phyloP scores from a whole-genome alignment of 2,329 filamentous ascomycete species.

The Cercospora sp. region DNA sequence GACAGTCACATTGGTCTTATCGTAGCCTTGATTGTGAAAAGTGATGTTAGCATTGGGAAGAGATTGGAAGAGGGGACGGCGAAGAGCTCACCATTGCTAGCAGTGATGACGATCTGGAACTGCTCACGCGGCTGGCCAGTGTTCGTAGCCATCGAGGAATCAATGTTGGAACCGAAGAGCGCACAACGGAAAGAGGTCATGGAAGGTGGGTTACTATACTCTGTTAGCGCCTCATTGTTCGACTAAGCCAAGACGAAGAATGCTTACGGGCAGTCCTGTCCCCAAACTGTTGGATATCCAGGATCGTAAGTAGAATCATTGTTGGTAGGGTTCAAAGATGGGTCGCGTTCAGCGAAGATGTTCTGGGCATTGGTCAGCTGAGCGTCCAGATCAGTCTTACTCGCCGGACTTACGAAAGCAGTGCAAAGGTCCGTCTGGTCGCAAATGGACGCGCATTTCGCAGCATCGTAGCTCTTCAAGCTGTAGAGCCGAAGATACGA shows the following conservation, averaged over 20 bases:
- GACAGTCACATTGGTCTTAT: constrained; percentile 29
- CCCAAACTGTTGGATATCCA: constrained; percentile 28
- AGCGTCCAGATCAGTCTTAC: no score
- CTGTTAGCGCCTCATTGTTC: not conserved
- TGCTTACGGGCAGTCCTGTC: constrained; percentile 27
- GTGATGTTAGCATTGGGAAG: no score
- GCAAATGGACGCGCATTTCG: constrained; percentile 29
- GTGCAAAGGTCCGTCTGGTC: constrained; percentile 28
- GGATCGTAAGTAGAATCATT: constrained; percentile 28
- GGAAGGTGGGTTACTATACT: constrained; percentile 26
- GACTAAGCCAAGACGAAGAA: not conserved
- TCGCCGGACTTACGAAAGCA: constrained; percentile 12
- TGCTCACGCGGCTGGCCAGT: constrained; percentile 28
- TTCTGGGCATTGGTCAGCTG: constrained; percentile 3
- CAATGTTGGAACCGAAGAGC: constrained; percentile 37
- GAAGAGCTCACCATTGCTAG: constrained; percentile 29
- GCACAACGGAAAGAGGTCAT: constrained; percentile 40
- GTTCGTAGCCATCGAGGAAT: constrained; percentile 32
- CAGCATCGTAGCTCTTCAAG: constrained; percentile 29
- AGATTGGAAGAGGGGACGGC: no score
- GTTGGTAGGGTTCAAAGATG: constrained; percentile 29
- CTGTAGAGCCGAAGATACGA: constrained; percentile 31
- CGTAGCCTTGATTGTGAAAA: not conserved
- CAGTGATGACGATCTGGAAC: constrained; percentile 35
- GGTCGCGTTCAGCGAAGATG: constrained; percentile 30